Conservation (phyloP, 257 asterid species). For the Solanum corneliomulleri region DNA sequence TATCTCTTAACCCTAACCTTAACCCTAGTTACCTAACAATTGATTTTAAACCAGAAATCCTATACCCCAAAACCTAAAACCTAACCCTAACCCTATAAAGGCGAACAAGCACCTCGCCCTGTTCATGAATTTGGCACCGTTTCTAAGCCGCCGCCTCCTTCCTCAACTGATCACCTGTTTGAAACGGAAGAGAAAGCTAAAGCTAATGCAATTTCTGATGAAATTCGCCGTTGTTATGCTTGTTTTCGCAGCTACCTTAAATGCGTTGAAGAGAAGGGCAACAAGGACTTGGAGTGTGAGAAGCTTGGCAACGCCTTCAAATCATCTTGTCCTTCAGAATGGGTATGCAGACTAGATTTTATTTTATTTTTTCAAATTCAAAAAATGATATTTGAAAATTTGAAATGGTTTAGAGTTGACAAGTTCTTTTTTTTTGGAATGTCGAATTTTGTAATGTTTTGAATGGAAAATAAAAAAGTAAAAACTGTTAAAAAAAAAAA, state of each 20-base stretch:
- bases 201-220: background rate
- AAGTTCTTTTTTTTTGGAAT: too few species aligned
- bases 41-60: too few species aligned
- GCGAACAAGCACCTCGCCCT: slow-evolving; percentile 42
- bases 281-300: slow-evolving; percentile 23
- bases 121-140: slow-evolving; percentile 19
- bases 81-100: too few species aligned
- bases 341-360: background rate
- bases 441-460: too few species aligned
- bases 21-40: too few species aligned
- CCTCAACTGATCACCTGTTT: slow-evolving; percentile 19
- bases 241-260: background rate
- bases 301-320: slow-evolving; percentile 19
- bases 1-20: too few species aligned
- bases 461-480: background rate
- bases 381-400: too few species aligned
- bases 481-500: too few species aligned
- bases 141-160: slow-evolving; percentile 37
- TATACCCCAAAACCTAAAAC: too few species aligned
- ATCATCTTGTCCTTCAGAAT: background rate
- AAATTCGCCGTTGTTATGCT: background rate
- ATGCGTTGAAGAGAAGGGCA: slow-evolving; percentile 31
- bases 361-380: background rate
- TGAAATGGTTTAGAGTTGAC: background rate
- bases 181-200: background rate